Percentiles rank a stretch among this genome's conserved stretches.
Evolutionary conservation across 75 land plant genomes (phyloP).

Genomic region (Sequoiadendron giganteum): DNA sequence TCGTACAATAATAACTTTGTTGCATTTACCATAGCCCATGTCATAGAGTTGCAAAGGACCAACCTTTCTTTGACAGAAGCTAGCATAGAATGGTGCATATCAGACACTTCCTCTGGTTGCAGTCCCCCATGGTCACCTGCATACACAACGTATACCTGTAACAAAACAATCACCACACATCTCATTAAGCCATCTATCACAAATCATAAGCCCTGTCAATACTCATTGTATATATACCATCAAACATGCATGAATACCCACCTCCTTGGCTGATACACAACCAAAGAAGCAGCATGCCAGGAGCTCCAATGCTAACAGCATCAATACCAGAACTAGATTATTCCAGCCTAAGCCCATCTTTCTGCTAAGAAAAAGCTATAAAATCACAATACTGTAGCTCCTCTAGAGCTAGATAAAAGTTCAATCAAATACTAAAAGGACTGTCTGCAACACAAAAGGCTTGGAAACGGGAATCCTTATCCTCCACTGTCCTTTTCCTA

Average conservation of each 20-base stretch:
- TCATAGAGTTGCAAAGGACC: background rate
- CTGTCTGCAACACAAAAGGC: background rate
- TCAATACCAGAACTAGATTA: background rate
- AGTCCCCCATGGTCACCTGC: conserved; percentile 39
- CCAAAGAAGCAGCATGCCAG: background rate
- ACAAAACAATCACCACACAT: background rate
- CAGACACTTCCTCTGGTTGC: conserved; percentile 38
- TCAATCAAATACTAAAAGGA: background rate
- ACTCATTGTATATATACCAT: background rate
- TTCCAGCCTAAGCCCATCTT: background rate
- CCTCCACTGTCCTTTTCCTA: background rate
- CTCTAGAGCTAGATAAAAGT: background rate
- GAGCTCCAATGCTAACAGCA: background rate
- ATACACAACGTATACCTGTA: conserved; percentile 54
- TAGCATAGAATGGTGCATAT: conserved; percentile 43
- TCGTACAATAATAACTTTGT: background rate
- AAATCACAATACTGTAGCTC: background rate
- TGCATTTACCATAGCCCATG: background rate
- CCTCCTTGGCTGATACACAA: conserved; percentile 11
- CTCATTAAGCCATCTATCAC: background rate
- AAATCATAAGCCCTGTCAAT: background rate
- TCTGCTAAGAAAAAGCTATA: background rate
- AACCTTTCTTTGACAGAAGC: conserved; percentile 44
- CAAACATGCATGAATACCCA: background rate
- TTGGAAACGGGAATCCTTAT: background rate